Percentiles rank a stretch among this genome's conserved stretches.
Conservation (phyloP, 805 yeast genomes). For the Lachancea lanzarotensis region DNA sequence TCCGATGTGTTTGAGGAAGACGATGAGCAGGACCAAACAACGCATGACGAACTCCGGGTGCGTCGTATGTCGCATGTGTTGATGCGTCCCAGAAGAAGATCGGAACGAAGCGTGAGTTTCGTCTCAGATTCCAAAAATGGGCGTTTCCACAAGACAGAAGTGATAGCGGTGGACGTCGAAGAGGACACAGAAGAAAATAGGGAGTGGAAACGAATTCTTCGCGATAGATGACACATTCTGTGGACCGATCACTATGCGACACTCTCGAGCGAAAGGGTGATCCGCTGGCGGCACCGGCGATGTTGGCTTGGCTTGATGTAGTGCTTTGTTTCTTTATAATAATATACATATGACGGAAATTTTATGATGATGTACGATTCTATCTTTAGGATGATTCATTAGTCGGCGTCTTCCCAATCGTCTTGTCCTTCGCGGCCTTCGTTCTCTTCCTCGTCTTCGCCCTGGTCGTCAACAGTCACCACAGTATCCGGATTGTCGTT, state of each 20-base stretch:
- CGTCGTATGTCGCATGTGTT: slow-evolving; percentile 16
- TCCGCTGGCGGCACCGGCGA: slow-evolving; percentile 1
- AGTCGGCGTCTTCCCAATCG: slow-evolving; percentile 22
- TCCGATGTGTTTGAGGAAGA: slow-evolving; percentile 9
- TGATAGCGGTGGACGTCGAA: slow-evolving; percentile 19
- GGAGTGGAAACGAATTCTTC: slow-evolving; percentile 14
- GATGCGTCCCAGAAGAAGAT: slow-evolving; percentile 23
- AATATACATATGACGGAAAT: slow-evolving; percentile 6
- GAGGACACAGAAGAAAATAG: slow-evolving; percentile 21
- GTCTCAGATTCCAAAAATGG: slow-evolving; percentile 26
- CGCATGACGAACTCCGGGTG: slow-evolving; percentile 6
- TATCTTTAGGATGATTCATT: not conserved
- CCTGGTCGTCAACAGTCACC: slow-evolving; percentile 57
- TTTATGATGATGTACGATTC: slow-evolving; percentile 1
- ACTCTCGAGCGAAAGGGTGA: no score
- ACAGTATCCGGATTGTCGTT: slow-evolving; percentile 46
- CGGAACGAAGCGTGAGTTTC: slow-evolving; percentile 23
- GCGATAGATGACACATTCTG: not conserved
- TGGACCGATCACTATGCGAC: no score
- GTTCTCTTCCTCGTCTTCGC: slow-evolving; percentile 54
- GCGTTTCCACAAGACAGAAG: slow-evolving; percentile 15
- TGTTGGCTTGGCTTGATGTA: not conserved
- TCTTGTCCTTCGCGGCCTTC: slow-evolving; percentile 44
- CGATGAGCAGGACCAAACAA: slow-evolving; percentile 10
- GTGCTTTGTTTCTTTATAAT: not conserved